Evolutionary conservation across 495 filamentous ascomycete genomes (phyloP).

Genomic region (Durotheca rogersii): DNA sequence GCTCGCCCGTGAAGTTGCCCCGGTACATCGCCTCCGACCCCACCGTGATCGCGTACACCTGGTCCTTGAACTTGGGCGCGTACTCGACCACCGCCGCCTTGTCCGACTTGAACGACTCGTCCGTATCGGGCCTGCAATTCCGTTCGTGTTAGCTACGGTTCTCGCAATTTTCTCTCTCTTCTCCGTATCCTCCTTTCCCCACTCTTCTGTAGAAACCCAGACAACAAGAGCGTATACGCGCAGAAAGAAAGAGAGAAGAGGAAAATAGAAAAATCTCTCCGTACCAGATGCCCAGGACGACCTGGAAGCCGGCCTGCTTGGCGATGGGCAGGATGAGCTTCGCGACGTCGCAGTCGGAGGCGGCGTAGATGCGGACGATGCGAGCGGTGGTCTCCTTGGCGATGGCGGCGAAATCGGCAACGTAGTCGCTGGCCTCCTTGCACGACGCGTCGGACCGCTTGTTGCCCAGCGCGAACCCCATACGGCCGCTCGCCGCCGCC

Average conservation of each 20-base stretch:
- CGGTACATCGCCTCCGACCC: conserved; percentile 79
- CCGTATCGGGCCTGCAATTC: conserved; percentile 69
- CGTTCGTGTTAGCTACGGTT: too few species aligned
- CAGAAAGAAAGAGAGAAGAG: too few species aligned
- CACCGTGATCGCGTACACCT: conserved; percentile 73
- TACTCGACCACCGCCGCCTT: conserved; percentile 57
- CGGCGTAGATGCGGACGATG: conserved; percentile 71
- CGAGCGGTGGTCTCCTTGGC: conserved; percentile 38
- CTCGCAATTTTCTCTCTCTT: too few species aligned
- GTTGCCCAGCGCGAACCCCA: conserved; percentile 59
- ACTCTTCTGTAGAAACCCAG: neutral
- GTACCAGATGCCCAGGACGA: conserved; percentile 77
- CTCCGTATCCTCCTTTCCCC: neutral
- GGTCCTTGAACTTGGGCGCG: conserved; percentile 50
- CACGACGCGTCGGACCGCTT: conserved; percentile 58
- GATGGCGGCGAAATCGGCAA: conserved; percentile 65
- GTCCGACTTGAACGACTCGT: conserved; percentile 64
- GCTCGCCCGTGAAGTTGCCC: conserved; percentile 62
- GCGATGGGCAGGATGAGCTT: conserved; percentile 70
- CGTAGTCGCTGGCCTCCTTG: conserved; percentile 65
- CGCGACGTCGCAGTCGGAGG: conserved; percentile 66
- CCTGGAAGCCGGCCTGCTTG: conserved; percentile 68
- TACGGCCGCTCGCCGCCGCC: conserved; percentile 39
- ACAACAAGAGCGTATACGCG: neutral
- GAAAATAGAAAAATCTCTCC: too few species aligned